Evolutionary conservation across 163 green algal species (phyloP).

Genomic region (Chlorella variabilis): DNA sequence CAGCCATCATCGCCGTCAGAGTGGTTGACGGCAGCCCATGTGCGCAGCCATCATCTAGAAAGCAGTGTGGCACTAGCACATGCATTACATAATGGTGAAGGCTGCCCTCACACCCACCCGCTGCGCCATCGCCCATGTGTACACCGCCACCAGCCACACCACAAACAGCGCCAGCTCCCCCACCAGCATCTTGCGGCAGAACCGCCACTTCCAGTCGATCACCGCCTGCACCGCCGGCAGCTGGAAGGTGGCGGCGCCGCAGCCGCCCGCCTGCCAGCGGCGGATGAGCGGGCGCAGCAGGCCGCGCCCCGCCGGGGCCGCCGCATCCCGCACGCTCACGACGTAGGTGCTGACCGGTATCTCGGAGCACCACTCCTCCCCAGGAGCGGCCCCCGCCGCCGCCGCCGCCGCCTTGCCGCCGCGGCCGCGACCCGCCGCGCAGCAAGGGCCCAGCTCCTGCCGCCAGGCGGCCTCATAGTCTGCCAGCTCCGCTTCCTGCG

Average conservation of each 20-base stretch:
- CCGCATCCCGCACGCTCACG: slow-evolving; percentile 19
- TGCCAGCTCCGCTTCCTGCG: not conserved
- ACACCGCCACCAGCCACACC: slow-evolving; percentile 30
- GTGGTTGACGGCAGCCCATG: too few relatives aligned
- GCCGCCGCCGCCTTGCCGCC: too few relatives aligned
- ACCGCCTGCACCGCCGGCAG: slow-evolving; percentile 43
- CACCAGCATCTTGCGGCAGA: slow-evolving; percentile 28
- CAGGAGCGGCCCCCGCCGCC: not conserved
- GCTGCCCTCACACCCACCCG: not conserved
- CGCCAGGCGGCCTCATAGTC: slow-evolving; percentile 31
- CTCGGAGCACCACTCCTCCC: slow-evolving; percentile 14
- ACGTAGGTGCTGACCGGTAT: slow-evolving; percentile 30
- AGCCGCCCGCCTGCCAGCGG: slow-evolving; percentile 42
- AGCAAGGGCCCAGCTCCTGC: slow-evolving; percentile 26
- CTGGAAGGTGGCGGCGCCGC: slow-evolving; percentile 20
- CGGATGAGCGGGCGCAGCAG: slow-evolving; percentile 44
- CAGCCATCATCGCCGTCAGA: too few relatives aligned
- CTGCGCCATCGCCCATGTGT: slow-evolving; percentile 6
- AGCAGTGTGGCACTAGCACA: too few relatives aligned
- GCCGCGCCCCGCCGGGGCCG: not conserved
- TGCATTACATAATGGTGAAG: too few relatives aligned
- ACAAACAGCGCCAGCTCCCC: slow-evolving; percentile 32
- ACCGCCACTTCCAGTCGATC: slow-evolving; percentile 46
- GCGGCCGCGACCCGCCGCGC: not conserved
- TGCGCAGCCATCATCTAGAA: too few relatives aligned